Base-by-base conservation (phyloP, 2,329 filamentous ascomycete genomes). In the Fusarium xylarioides region DNA sequence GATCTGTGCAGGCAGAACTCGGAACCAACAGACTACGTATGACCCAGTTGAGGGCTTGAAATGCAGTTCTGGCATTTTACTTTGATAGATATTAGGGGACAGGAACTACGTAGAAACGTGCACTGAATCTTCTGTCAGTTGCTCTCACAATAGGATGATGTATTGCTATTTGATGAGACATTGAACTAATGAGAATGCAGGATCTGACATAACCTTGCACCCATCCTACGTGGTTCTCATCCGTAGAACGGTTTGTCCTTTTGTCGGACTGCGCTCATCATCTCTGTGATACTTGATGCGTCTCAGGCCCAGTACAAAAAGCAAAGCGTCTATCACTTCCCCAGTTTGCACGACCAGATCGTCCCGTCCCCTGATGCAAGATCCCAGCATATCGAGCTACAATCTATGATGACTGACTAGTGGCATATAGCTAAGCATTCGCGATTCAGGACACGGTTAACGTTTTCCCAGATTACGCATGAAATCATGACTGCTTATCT, bases 321-420 rank as follows among this genome's bases (percentile, higher is more conserved):
- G 50, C 40, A 68, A 70, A 70, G 40, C 38, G 63, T 54, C 59
- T 49, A 37, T 37, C 46, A 53, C 43, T 62, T 62, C 67, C 70
- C 70, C 70, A 62, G 63, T 54, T 59, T 57, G 66, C 66, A 59
- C 66, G 42, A 40, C 55, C 62, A 76, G 74, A 76, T 76, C 74
- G 68, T 74, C 74, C 74, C 74, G 74, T 64, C 60, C 55, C 63
- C 62, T 60, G 58, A 69, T 71, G 71, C 65, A 59, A 74, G 74
- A 76, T 76, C 74, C 49, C 58, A 64, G 40, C 44, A 54, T 70
- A 61, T 71, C 57, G 64, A 59, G 56, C 67, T 60, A 68, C 34
- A 40, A 54, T 67, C 63, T 63, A 66, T 61, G 38, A 66, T 57
- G 62, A 66, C 50, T 26, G 47, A 28, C 38, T 46, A 34, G 64